Base-by-base conservation (phyloP, 2,329 filamentous ascomycete species). In the Sporothrix phasma region DNA sequence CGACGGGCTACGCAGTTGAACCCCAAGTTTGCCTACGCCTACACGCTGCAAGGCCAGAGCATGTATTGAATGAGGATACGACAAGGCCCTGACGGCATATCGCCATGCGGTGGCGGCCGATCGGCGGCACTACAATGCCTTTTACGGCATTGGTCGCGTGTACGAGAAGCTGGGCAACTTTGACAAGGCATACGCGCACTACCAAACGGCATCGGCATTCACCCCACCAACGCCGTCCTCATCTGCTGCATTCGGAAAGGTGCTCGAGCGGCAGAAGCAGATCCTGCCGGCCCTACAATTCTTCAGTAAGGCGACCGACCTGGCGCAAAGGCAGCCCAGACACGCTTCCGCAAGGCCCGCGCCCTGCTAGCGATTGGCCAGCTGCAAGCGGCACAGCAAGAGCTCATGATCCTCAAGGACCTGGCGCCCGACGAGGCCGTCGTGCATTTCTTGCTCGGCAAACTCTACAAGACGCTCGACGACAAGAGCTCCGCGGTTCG, bases 21-120 rank as follows among this genome's bases (percentile, higher is more conserved):
- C 72, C 86, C 91, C 6, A 88, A 87, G 64, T 97, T 97, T 74
- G 92, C 94, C 0, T 99, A 99, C 73, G 93, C 92, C 1, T 97
- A 93, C 74, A 97, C 94, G 0, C 78, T 99, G 3, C 93, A 97
- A 74, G 94, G 94, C 1, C 94, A 99, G 94, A 99, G 73, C 91
- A 96, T 73, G 88, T 97, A 51, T 85, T 90, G 41, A 97, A 97
- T 69, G 95, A 99, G 75, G 95, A 99, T 97, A 94, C 72, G 93
- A 97, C 73, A 96, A 96, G 73, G 94, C 94, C 0, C 83, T 96
- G 51, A 85, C 87, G 45, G 88, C 91, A 1, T 99, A 97, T 74
- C 86, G 95, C 39, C 85, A 88, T 62, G 92, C 91, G 1, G 89
- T 99, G 69, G 84, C 87, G 51, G 91, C 90, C 0, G 92, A 99